Percentiles rank a stretch among this genome's conserved stretches.
Conservation (phyloP, 139 green algal species). For the Diplosphaera chodatii region DNA sequence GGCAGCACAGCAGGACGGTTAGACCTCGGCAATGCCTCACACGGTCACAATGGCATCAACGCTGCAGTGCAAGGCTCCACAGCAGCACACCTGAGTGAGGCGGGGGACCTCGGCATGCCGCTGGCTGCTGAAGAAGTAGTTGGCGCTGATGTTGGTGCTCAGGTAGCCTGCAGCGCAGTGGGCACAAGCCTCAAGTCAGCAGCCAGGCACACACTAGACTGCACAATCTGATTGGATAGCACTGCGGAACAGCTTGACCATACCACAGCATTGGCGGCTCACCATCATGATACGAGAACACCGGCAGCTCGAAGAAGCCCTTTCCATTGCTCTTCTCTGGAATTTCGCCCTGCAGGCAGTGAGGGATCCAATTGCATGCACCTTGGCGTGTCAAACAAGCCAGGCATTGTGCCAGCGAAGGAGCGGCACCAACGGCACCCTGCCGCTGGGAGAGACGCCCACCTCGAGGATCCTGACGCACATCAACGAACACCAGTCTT, state of each 20-base stretch:
- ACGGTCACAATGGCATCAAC: too few relatives aligned
- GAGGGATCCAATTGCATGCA: too few relatives aligned
- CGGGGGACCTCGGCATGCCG: constrained; percentile 35
- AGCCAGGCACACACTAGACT: not conserved
- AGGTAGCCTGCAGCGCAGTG: constrained; percentile 9
- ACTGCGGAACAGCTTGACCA: not conserved
- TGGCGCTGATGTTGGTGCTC: constrained; percentile 24
- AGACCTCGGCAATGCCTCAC: too few relatives aligned
- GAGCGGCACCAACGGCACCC: too few relatives aligned
- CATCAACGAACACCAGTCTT: too few relatives aligned
- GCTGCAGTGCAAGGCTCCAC: too few relatives aligned
- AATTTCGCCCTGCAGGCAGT: not conserved
- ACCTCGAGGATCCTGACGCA: too few relatives aligned
- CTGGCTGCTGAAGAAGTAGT: constrained; percentile 38
- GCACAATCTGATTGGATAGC: too few relatives aligned
- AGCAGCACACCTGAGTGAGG: constrained; percentile 23
- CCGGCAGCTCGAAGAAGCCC: not conserved
- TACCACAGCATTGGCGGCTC: not conserved
- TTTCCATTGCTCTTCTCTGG: not conserved
- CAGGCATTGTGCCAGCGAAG: too few relatives aligned
- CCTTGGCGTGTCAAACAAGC: too few relatives aligned
- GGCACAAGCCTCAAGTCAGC: not conserved
- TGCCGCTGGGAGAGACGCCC: too few relatives aligned
- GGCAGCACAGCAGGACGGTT: too few relatives aligned
- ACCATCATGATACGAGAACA: not conserved